phyloP scores from a whole-genome alignment of 208 protist genomes.

The Acanthamoeba lenticulata region DNA sequence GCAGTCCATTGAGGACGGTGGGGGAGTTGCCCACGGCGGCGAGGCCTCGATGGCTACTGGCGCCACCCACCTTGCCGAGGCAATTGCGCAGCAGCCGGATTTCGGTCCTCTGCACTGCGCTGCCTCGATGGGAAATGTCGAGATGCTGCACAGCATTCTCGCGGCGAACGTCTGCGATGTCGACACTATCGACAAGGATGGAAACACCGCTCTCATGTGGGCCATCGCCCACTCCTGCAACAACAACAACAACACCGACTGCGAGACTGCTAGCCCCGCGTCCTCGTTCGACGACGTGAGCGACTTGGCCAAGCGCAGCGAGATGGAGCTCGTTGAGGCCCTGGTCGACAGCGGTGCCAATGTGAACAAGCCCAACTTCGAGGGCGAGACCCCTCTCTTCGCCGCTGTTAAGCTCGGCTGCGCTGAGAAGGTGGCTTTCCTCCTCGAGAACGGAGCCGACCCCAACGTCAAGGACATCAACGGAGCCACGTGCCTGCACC shows the following conservation, averaged over 20 bases:
- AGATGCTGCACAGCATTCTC: neutral
- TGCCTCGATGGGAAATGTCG: slow-evolving; percentile 18
- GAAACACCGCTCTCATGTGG: slow-evolving; percentile 62
- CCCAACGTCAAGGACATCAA: slow-evolving; percentile 63
- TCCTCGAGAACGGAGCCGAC: slow-evolving; percentile 64
- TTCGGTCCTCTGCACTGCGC: slow-evolving; percentile 52
- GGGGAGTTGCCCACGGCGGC: neutral
- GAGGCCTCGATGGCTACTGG: neutral
- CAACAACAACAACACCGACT: neutral
- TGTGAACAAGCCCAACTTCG: slow-evolving; percentile 40
- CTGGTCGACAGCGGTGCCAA: slow-evolving; percentile 71
- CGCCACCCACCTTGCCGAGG: neutral
- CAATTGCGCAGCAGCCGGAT: neutral
- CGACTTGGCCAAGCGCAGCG: neutral
- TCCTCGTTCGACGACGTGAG: neutral
- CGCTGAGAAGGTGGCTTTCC: neutral
- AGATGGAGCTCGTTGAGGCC: slow-evolving; percentile 7
- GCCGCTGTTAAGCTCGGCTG: slow-evolving; percentile 10
- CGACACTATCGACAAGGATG: slow-evolving; percentile 33
- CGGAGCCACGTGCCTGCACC: slow-evolving; percentile 73
- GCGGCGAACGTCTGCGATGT: neutral
- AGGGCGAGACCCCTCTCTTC: slow-evolving; percentile 62
- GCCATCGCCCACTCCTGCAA: neutral
- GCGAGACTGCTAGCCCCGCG: neutral
- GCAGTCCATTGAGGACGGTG: slow-evolving; percentile 14